Base-by-base conservation (phyloP, 176 grass and related monocot species). In the Oryza brachyantha region DNA sequence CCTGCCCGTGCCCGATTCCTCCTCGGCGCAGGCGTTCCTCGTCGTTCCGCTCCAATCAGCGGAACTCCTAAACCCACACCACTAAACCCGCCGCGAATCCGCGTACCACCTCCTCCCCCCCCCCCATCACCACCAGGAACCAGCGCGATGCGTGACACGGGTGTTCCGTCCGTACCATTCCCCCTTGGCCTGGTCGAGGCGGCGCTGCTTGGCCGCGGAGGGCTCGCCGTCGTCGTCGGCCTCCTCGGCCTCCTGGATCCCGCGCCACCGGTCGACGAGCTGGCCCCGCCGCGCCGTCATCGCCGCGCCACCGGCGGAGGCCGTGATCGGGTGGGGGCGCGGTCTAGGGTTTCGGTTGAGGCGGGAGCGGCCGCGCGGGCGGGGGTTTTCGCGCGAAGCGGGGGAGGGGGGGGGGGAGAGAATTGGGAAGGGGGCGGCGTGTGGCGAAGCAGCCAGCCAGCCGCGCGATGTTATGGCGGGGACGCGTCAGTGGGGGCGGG, bases 151-250 rank as follows among this genome's bases (percentile, higher is more conserved):
- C n/a, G n/a, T n/a, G n/a, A n/a, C n/a, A n/a, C n/a, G n/a, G n/a
- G n/a, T n/a, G n/a, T n/a, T n/a, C n/a, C n/a, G n/a, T n/a, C n/a
- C 34, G 41, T 77, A 97, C 93, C 94, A 97, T 17, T 86, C 74
- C 77, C 84, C 88, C 72, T 93, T 97, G 65, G 81, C 86, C 34
- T 64, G 79, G 62, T 81, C 69, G 78, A 96, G 77, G 74, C 74
- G 84, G 70, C 55, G 13, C 3, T 85, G 83, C 16, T 64, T 93
- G 57, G 67, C 69, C n/a, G 79, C 81, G 46, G 77, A 78, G 5
- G 70, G 72, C 27, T 79, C 83, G 73, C 74, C 88, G 27, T 78
- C 84, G 24, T 73, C 84, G 6, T 78, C 84, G 24, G 78, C 79
- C 54, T 90, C 85, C 45, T 89, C 84, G 25, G 93, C 93, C 52